Base-by-base conservation (phyloP, 2,329 filamentous ascomycete species). In the Verticillium alfalfae region DNA sequence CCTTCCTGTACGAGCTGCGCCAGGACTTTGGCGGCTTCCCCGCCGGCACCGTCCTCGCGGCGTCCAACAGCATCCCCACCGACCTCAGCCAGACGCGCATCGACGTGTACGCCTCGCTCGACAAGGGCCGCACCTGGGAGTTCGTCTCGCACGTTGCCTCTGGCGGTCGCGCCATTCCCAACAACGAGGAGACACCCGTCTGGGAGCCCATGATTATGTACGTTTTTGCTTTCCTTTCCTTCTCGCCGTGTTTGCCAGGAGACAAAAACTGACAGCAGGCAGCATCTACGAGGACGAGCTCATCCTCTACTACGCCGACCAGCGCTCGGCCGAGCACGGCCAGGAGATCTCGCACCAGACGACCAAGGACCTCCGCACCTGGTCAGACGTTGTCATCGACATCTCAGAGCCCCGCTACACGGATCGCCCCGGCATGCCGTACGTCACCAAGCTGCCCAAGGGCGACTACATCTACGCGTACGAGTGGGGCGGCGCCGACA, bases 231-330 rank as follows among this genome's bases (percentile, higher is more conserved):
- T 68, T 71, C 2, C 45, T 10, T 9, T 22, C 3, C n/a, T 37
- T 7, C 13, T 7, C 36, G 6, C 5, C 4, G 26, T 31, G 26
- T 31, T 31, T 31, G 26, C 5, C 26, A 5, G 36, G 36, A 10
- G 6, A 37, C 36, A 8, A 12, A n/a, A 12, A 2, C 45, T 52
- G 18, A 52, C 45, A n/a, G n/a, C 12, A 18, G 9, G 45, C 45
- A 52, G 45, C 70, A 76, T 81, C 55, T 81, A 87, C 70, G 74
- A 88, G 61, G 79, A 83, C 60, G 77, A 84, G 59, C 74, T 91
- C 18, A 81, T 91, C 39, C 77, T 82, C 67, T 91, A 89, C 78
- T 91, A 91, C 76, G 87, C 88, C 1, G 89, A 91, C 71, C 89
- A 91, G 70, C 82, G 88, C 39, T 87, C 87, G 64, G 80, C 86